phyloP scores from a whole-genome alignment of 257 asterid genomes.

The Forsythia viridissima region DNA sequence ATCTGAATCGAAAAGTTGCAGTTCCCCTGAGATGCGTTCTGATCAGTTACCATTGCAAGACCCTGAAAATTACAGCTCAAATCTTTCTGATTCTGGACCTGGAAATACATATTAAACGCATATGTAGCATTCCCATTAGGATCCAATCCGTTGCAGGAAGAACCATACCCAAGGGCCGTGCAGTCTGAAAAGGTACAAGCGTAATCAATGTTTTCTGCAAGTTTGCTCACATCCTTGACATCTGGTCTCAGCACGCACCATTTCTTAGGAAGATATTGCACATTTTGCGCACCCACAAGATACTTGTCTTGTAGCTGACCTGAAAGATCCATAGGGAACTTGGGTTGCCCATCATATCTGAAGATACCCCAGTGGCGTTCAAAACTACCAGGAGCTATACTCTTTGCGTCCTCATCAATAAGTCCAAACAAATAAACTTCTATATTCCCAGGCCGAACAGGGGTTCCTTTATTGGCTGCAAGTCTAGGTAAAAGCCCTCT shows the following conservation, averaged over 20 bases:
- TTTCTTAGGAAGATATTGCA: slow-evolving; percentile 50
- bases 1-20: slow-evolving; percentile 74
- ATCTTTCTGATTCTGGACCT: slow-evolving; percentile 55
- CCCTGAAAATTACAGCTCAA: slow-evolving; percentile 63
- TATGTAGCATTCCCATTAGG: slow-evolving; percentile 68
- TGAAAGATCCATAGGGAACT: slow-evolving; percentile 68
- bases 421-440: slow-evolving; percentile 80
- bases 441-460: slow-evolving; percentile 65
- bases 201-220: slow-evolving; percentile 55
- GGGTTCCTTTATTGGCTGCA: slow-evolving; percentile 68
- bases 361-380: slow-evolving; percentile 90
- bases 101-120: slow-evolving; percentile 70
- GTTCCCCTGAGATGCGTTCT: slow-evolving; percentile 65
- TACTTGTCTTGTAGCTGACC: slow-evolving; percentile 53
- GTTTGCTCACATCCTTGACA: slow-evolving; percentile 52
- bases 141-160: slow-evolving; percentile 73
- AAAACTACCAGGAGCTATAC: slow-evolving; percentile 72
- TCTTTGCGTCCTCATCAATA: slow-evolving; percentile 73
- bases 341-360: slow-evolving; percentile 77
- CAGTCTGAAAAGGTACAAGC: slow-evolving; percentile 73
- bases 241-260: slow-evolving; percentile 65
- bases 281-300: slow-evolving; percentile 59
- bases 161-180: slow-evolving; percentile 76
- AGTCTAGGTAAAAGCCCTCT: slow-evolving; percentile 66
- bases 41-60: slow-evolving; percentile 51